phyloP scores from a whole-genome alignment of 2,329 filamentous ascomycete species.

The Trichoderma oligosporum region DNA sequence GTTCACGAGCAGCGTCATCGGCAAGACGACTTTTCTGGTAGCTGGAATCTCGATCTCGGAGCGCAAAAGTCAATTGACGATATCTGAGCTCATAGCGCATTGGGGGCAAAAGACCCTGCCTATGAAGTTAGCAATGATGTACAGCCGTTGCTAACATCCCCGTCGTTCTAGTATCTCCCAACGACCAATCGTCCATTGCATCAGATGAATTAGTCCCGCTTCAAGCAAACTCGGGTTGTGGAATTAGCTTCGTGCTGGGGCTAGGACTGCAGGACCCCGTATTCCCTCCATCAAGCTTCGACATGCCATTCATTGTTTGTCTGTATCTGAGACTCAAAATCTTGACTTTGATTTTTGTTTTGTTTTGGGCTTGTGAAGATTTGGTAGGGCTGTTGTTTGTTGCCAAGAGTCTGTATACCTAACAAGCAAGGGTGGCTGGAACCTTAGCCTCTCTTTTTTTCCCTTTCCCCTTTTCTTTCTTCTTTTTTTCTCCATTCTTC shows the following conservation, averaged over 20 bases:
- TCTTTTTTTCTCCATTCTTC: too few species aligned
- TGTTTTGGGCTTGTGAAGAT: neutral
- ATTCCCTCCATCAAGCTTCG: slow-evolving; percentile 3
- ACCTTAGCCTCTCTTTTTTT: too few species aligned
- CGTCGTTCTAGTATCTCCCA: too few species aligned
- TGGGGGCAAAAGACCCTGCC: too few species aligned
- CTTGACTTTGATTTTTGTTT: neutral
- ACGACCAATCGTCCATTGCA: slow-evolving; percentile 9
- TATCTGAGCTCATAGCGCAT: neutral
- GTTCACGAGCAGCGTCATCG: slow-evolving; percentile 13
- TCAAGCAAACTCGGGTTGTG: neutral
- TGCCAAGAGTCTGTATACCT: too few species aligned
- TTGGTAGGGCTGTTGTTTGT: neutral
- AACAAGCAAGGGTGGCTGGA: too few species aligned
- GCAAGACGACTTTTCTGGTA: neutral
- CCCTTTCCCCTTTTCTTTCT: too few species aligned
- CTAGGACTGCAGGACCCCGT: slow-evolving; percentile 17
- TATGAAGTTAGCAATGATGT: neutral
- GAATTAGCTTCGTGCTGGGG: slow-evolving; percentile 12
- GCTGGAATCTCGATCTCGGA: slow-evolving; percentile 18
- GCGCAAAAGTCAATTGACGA: slow-evolving; percentile 17
- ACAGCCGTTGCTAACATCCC: neutral
- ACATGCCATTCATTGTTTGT: slow-evolving; percentile 4
- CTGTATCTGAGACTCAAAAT: neutral
- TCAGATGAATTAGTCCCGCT: slow-evolving; percentile 6